These are phyloP conservation scores for Penicillium waksmanii DNA, from an alignment of 495 filamentous ascomycete genomes.

Conservation along the genomic window DNA sequence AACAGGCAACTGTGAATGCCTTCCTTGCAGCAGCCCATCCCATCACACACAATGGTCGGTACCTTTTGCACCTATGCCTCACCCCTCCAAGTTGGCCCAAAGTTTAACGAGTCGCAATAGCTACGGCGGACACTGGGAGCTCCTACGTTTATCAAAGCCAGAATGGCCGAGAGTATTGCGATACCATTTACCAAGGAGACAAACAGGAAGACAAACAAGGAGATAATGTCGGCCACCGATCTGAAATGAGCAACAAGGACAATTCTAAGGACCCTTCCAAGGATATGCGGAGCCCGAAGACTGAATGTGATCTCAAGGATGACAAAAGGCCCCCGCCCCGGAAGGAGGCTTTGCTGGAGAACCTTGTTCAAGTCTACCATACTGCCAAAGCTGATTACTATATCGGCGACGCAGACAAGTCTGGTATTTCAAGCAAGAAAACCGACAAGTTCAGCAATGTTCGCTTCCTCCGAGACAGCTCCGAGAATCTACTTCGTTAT, in stretches of 20 bases:
- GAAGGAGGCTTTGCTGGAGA: conserved; percentile 18
- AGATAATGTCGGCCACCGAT: not conserved
- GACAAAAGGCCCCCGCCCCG: not conserved
- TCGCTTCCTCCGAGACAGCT: conserved; percentile 54
- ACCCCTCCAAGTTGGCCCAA: not conserved
- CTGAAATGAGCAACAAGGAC: not conserved
- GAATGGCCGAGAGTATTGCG: not conserved
- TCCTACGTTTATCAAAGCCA: not conserved
- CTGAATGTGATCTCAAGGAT: not conserved
- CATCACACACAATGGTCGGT: conserved; percentile 15
- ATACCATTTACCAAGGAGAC: too few relatives aligned
- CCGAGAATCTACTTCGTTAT: conserved; percentile 46
- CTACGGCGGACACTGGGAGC: not conserved
- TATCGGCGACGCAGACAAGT: conserved; percentile 19
- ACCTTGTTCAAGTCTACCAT: conserved; percentile 41
- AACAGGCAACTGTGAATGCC: conserved; percentile 9
- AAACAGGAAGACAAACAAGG: too few relatives aligned
- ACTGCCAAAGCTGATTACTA: conserved; percentile 45
- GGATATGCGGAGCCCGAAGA: not conserved
- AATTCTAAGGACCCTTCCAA: not conserved
- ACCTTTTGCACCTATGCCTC: not conserved
- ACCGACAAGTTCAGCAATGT: conserved; percentile 33
- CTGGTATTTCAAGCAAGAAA: conserved; percentile 11
- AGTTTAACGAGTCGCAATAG: not conserved
- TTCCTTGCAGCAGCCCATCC: conserved; percentile 12